Conservation (phyloP, 805 yeast species). For the Metschnikowia henanensis region DNA sequence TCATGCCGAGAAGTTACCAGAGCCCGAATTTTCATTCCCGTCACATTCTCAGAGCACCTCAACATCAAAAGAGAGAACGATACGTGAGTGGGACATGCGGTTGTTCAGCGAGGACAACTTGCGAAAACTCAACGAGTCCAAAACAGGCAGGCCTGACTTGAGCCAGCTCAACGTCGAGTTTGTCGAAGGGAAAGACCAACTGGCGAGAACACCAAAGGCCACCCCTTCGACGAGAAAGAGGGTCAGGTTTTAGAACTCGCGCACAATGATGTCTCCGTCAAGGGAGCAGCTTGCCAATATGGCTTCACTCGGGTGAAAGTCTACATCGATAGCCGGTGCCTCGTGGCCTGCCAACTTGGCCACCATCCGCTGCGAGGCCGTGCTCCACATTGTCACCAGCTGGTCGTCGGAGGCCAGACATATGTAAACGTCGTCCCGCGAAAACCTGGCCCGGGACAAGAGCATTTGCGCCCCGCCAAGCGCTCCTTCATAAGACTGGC, state of each 20-base stretch:
- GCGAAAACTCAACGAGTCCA: conserved; percentile 24
- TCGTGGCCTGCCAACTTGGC: conserved; percentile 58
- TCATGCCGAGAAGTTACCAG: not conserved
- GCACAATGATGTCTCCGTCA: conserved; percentile 56
- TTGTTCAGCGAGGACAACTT: conserved; percentile 34
- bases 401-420: conserved; percentile 65
- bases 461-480: conserved; percentile 51
- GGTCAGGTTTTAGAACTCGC: conserved; percentile 25
- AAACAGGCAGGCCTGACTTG: conserved; percentile 22
- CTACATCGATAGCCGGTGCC: conserved; percentile 63
- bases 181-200: conserved; percentile 8
- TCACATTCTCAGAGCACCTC: conserved; percentile 23
- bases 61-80: not conserved
- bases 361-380: conserved; percentile 45
- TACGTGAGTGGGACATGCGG: conserved; percentile 27
- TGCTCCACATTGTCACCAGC: conserved; percentile 60
- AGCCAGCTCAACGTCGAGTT: conserved; percentile 22
- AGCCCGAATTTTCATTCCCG: conserved; percentile 14
- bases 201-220: not conserved
- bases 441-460: conserved; percentile 49
- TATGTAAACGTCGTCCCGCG: conserved; percentile 40
- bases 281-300: conserved; percentile 50
- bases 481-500: conserved; percentile 59
- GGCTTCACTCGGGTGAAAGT: conserved; percentile 45
- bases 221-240: conserved; percentile 10